These are phyloP conservation scores for Nakazawaea wickerhamii DNA, from an alignment of 805 yeast genomes.

Conservation along the genomic window DNA sequence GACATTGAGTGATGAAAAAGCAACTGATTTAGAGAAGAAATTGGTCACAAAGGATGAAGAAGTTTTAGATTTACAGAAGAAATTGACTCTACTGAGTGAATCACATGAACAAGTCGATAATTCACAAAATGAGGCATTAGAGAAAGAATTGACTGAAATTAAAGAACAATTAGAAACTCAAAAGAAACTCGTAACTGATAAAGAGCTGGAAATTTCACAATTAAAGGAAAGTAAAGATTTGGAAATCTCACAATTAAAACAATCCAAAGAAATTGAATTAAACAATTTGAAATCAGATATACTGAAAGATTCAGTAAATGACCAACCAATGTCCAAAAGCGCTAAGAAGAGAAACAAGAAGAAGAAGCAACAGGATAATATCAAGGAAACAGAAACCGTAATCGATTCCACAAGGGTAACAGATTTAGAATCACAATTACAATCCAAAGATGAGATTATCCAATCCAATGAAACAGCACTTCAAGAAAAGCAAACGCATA, in stretches of 20 bases:
- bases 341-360: slow-evolving; percentile 18
- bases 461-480: slow-evolving; percentile 9
- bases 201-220: slow-evolving; percentile 5
- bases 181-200: neutral
- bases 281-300: slow-evolving; percentile 16
- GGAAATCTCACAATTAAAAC: slow-evolving; percentile 7
- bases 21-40: neutral
- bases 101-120: too few species aligned
- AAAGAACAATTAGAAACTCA: neutral
- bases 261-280: neutral
- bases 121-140: neutral
- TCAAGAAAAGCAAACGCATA: neutral
- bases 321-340: slow-evolving; percentile 14
- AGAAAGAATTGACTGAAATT: neutral
- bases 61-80: neutral
- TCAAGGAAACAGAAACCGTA: slow-evolving; percentile 19
- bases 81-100: too few species aligned
- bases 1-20: too few species aligned
- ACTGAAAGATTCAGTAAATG: slow-evolving; percentile 13
- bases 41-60: neutral
- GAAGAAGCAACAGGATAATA: slow-evolving; percentile 15
- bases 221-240: neutral
- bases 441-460: slow-evolving; percentile 14
- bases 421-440: slow-evolving; percentile 9
- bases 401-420: slow-evolving; percentile 9